phyloP scores from a whole-genome alignment of 148 eudicot genomes.

The Nepenthes gracilis region DNA sequence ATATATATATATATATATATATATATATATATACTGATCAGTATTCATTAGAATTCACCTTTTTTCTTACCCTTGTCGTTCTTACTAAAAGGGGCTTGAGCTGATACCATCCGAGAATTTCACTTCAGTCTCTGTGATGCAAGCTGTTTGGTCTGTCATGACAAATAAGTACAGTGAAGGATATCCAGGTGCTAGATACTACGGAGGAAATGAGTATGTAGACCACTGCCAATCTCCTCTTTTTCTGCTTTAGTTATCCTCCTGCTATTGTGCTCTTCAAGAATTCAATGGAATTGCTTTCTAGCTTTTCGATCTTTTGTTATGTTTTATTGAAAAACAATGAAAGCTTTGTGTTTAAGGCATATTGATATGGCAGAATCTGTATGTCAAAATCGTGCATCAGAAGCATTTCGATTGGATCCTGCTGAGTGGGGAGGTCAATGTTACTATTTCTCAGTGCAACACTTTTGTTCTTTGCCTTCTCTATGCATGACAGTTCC shows the following conservation, averaged over 20 bases:
- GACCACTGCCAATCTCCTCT: too few relatives aligned
- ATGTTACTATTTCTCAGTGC: not conserved
- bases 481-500: too few relatives aligned
- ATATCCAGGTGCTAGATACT: slow-evolving; percentile 99
- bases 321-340: not conserved
- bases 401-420: slow-evolving; percentile 97
- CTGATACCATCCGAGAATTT: slow-evolving; percentile 98
- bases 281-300: not conserved
- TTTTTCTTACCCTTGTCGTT: not conserved
- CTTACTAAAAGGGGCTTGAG: slow-evolving; percentile 58
- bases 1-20: too few relatives aligned
- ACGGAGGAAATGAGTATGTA: slow-evolving; percentile 98
- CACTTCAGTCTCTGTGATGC: slow-evolving; percentile 95
- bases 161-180: slow-evolving; percentile 99
- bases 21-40: not conserved
- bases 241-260: not conserved
- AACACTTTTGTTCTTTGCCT: not conserved
- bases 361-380: slow-evolving; percentile 97
- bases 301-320: not conserved
- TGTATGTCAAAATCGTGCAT: slow-evolving; percentile 91
- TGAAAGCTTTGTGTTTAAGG: slow-evolving; percentile 22
- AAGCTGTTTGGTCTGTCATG: slow-evolving; percentile 99
- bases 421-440: slow-evolving; percentile 99
- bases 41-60: not conserved
- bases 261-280: not conserved